phyloP scores from a whole-genome alignment of 306 rosid genomes.

The Carpinus fangiana region DNA sequence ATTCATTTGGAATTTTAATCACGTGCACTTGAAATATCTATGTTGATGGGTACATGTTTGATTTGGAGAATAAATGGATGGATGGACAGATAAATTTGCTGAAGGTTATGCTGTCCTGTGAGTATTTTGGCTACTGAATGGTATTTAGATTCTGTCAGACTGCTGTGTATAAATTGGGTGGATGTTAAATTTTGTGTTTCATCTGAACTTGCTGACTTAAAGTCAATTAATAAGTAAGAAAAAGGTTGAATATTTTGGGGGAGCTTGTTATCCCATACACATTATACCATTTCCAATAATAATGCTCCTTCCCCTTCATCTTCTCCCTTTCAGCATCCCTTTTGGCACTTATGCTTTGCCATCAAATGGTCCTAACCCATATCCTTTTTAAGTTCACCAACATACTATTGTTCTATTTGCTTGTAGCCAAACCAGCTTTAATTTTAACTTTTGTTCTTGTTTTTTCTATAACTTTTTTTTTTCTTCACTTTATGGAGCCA shows the following conservation, averaged over 20 bases:
- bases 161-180: background rate
- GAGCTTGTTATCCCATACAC: background rate
- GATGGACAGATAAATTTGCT: background rate
- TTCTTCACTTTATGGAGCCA: background rate
- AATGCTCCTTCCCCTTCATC: background rate
- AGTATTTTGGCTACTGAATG: background rate
- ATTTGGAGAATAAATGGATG: background rate
- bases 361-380: background rate
- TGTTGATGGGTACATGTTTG: background rate
- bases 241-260: too few relatives aligned
- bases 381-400: background rate
- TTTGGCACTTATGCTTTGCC: background rate
- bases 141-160: background rate
- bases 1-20: background rate
- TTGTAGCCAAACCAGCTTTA: background rate
- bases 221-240: too few relatives aligned
- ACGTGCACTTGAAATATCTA: background rate
- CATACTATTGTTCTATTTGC: background rate
- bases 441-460: background rate
- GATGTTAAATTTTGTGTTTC: background rate
- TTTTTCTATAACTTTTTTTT: background rate
- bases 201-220: too few relatives aligned
- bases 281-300: background rate
- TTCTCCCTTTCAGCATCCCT: background rate
- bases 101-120: background rate